Evolutionary conservation across 192 early-diverging fungal genomes (phyloP).

Genomic region (Coemansia sp.): DNA sequence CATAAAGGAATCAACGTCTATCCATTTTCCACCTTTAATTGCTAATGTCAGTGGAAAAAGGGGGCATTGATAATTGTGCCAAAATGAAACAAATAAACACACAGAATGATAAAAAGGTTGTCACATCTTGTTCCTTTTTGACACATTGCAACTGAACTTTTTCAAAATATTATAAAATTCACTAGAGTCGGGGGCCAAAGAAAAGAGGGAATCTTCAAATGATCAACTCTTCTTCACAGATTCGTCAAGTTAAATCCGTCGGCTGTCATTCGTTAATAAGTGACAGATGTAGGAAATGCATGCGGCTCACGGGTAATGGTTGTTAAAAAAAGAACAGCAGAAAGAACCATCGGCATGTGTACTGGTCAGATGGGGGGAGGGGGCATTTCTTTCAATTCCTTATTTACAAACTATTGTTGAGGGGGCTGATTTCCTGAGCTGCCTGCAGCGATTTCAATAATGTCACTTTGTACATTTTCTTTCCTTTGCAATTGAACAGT

Average conservation of each 20-base stretch:
- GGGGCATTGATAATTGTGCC: too few species aligned
- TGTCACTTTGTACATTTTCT: slow-evolving; percentile 1
- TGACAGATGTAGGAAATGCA: not conserved
- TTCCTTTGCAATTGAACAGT: not conserved
- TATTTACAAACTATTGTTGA: not conserved
- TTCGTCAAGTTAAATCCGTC: too few species aligned
- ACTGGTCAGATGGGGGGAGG: slow-evolving; percentile 6
- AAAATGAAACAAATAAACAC: not conserved
- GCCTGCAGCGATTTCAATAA: not conserved
- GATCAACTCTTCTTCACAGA: too few species aligned
- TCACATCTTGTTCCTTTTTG: not conserved
- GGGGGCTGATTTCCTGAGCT: not conserved
- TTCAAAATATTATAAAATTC: too few species aligned
- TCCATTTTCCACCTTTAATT: not conserved
- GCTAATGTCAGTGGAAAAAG: not conserved
- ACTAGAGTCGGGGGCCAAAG: too few species aligned
- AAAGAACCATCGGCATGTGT: not conserved
- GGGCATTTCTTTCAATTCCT: not conserved
- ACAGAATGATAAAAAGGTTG: not conserved
- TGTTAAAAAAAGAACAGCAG: not conserved
- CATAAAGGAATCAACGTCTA: not conserved
- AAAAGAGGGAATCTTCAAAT: not conserved
- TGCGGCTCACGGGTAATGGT: not conserved
- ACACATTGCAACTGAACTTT: not conserved
- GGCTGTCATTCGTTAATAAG: not conserved